Conservation (phyloP, 257 asterid genomes). For the Gynochthodes officinalis region DNA sequence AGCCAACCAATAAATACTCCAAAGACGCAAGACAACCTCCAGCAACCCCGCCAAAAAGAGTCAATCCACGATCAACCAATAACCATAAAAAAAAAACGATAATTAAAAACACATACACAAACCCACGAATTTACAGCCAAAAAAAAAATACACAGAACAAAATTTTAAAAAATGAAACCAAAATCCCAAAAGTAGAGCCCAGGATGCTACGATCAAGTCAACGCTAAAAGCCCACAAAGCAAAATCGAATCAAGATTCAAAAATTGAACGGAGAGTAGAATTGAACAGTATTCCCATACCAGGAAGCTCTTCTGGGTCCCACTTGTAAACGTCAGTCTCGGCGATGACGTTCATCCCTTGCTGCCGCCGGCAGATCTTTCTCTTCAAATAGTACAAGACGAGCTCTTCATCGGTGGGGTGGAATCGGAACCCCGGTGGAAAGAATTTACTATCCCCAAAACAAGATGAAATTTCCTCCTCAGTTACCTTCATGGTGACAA, state of each 20-base stretch:
- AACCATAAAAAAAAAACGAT: not conserved
- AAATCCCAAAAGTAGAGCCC: not conserved
- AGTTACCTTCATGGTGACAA: slow-evolving; percentile 19
- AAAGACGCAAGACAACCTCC: not conserved
- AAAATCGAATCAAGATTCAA: not conserved
- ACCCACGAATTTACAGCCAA: not conserved
- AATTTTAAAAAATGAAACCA: not conserved
- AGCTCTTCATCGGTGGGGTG: slow-evolving; percentile 95
- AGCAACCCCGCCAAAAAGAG: too few relatives aligned
- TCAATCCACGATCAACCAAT: not conserved
- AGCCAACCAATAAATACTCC: not conserved
- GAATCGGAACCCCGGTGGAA: slow-evolving; percentile 88
- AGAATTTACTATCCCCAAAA: slow-evolving; percentile 32
- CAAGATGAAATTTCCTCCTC: slow-evolving; percentile 28
- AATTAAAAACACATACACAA: not conserved
- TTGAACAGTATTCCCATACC: slow-evolving; percentile 29
- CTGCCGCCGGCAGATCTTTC: slow-evolving; percentile 63
- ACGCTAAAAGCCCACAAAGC: slow-evolving; percentile 3
- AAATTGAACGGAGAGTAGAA: not conserved
- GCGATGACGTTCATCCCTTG: slow-evolving; percentile 50
- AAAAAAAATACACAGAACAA: not conserved
- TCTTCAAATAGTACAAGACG: slow-evolving; percentile 63
- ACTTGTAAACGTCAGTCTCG: slow-evolving; percentile 77
- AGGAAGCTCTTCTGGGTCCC: slow-evolving; percentile 88
- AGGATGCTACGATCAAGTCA: slow-evolving; percentile 13